Evolutionary conservation across 108 stramenopile genomes (phyloP).

Genomic region (Cyclotella sp.): DNA sequence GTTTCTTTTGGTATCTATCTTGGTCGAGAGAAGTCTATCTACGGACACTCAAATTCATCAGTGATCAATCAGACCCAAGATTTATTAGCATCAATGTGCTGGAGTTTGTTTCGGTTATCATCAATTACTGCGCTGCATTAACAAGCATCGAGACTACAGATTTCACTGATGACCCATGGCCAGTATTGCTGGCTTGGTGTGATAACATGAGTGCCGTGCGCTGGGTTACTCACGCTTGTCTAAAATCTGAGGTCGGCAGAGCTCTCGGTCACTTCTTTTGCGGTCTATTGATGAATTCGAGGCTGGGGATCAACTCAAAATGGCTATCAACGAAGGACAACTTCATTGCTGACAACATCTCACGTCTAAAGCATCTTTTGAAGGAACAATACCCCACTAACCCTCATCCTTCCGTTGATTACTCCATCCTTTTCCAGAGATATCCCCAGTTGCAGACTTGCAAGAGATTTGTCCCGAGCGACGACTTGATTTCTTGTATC

Average conservation of each 20-base stretch:
- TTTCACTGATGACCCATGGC: no score
- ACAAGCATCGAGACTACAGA: not conserved
- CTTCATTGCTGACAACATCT: constrained; percentile 18
- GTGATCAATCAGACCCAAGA: no score
- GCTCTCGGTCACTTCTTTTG: constrained; percentile 16
- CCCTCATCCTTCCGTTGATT: constrained; percentile 8
- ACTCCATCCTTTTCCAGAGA: constrained; percentile 5
- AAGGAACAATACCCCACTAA: not conserved
- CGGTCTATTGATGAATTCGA: not conserved
- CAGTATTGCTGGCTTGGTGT: not conserved
- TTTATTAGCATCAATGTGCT: constrained; percentile 19
- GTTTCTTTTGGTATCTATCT: not conserved
- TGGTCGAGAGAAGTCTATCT: not conserved
- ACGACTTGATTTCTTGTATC: constrained; percentile 5
- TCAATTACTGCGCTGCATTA: constrained; percentile 1
- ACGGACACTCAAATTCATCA: not conserved
- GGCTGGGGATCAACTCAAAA: constrained; percentile 10
- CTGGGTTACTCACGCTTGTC: constrained; percentile 5
- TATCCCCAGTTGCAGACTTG: constrained; percentile 17
- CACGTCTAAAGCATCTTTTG: not conserved
- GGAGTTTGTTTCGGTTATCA: constrained; percentile 14
- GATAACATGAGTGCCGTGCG: constrained; percentile 11
- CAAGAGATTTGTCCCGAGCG: not conserved
- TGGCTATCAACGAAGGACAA: constrained; percentile 14
- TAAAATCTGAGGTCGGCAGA: constrained; percentile 3